Conservation (phyloP, 1,139 yeast species). For the Taphrina populina region DNA sequence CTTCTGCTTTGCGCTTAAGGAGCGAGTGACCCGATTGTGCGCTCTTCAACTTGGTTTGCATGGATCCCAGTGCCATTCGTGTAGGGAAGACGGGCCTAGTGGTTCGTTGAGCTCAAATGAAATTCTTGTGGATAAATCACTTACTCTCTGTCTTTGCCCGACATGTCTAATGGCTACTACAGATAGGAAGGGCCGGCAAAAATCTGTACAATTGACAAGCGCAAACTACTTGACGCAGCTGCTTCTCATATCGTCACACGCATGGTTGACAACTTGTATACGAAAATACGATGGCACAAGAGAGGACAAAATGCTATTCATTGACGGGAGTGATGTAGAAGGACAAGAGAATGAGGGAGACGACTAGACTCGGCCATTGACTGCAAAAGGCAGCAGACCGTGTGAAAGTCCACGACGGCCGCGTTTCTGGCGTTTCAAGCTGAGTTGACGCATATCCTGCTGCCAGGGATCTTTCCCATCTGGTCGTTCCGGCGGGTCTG, state of each 20-base stretch:
- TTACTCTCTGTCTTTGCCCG: constrained; percentile 31
- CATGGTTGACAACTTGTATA: too few relatives aligned
- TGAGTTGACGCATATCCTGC: constrained; percentile 8
- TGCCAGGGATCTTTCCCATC: constrained; percentile 16
- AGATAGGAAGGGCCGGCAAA: too few relatives aligned
- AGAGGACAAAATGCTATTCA: too few relatives aligned
- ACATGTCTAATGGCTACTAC: too few relatives aligned
- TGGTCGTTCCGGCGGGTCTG: constrained; percentile 5
- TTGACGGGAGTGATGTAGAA: too few relatives aligned
- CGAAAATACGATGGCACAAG: too few relatives aligned
- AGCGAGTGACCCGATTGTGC: constrained; percentile 95
- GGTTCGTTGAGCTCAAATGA: too few relatives aligned
- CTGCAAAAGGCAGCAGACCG: constrained; percentile 10
- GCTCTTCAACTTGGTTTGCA: constrained; percentile 94
- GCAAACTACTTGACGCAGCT: too few relatives aligned
- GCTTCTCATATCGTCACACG: too few relatives aligned
- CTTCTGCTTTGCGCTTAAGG: constrained; percentile 93
- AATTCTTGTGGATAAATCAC: neutral
- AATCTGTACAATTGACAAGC: too few relatives aligned
- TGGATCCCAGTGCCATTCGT: constrained; percentile 58
- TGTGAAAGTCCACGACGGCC: constrained; percentile 24
- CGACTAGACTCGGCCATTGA: constrained; percentile 20
- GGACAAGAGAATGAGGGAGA: too few relatives aligned
- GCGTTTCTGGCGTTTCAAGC: constrained; percentile 3
- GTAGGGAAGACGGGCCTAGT: constrained; percentile 31